Base-by-base conservation (phyloP, 805 yeast species). In the Ogataea pini region DNA sequence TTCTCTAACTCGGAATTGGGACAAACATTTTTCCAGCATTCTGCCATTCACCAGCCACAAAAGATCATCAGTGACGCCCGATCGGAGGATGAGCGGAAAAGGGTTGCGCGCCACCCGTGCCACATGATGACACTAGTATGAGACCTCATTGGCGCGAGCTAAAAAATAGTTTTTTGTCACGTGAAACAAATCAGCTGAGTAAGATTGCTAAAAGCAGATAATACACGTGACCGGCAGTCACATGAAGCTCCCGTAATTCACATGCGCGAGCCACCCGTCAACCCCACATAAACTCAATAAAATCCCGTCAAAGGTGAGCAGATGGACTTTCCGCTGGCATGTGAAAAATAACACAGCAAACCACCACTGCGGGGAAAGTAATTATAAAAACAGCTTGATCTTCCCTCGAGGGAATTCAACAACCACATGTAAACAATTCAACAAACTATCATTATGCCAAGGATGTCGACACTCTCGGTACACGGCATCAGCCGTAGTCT, bases 41-140 rank as follows among this genome's bases (percentile, higher is more conserved):
- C 7, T 8, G 5, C 25, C 8, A 16, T 17, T 5, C 42, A 39
- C 42, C 42, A 39, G 42, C 42, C 42, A 27, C 22, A 39, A 39
- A 17, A 17, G 4, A n/a, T 6, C 31, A n/a, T 6, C 31, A n/a
- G 28, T 39, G 42, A 39, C 42, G 42, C 13, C 12, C 42, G 25
- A 29, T 12, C 42, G 42, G 42, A 39, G 42, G 42, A 18, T 29
- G 22, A 39, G 33, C 42, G 42, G 42, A 39, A 39, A 27, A 18
- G 42, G 16, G 7, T 9, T 2, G 16, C 28, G 42, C 42, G 42
- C 42, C 42, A 39, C 42, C 32, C 33, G 32, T 27, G 42, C 42
- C 42, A 39, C 42, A 28, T 4, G 20, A 4, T 39, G 27, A 39
- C 42, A 28, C 34, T 12, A 27, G 10, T 9, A 9, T 25, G 33